Conservation (phyloP, 139 green algal genomes). For the Tetradesmus lagerheimii region DNA sequence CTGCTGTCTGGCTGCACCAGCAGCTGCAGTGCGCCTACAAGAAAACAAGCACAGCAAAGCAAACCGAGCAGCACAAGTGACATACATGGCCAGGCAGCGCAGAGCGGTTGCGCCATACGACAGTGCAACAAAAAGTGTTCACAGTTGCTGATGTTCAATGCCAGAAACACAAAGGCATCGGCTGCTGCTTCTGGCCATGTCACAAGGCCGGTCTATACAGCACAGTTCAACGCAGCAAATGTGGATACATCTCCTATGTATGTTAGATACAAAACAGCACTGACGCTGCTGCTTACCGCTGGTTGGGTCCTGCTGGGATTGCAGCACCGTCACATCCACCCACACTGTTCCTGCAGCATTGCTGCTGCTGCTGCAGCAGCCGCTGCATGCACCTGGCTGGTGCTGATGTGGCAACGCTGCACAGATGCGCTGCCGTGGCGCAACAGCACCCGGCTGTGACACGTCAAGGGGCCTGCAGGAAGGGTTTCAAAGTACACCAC, state of each 20-base stretch:
- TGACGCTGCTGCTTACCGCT: neutral
- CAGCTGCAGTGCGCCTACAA: neutral
- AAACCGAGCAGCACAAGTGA: too few species aligned
- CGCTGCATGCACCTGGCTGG: neutral
- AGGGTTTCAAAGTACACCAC: too few species aligned
- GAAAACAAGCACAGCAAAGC: neutral
- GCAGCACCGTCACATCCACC: slow-evolving; percentile 17
- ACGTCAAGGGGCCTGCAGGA: slow-evolving; percentile 2
- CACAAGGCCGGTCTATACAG: too few species aligned
- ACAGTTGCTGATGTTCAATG: too few species aligned
- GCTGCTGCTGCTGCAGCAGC: slow-evolving; percentile 19
- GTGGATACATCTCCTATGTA: too few species aligned
- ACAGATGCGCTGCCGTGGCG: neutral
- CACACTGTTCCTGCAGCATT: neutral
- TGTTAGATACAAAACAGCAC: too few species aligned
- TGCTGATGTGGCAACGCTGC: neutral
- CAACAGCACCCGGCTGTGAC: neutral
- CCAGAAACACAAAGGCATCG: too few species aligned
- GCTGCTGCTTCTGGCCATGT: too few species aligned
- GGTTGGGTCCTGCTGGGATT: neutral
- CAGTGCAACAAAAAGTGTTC: too few species aligned
- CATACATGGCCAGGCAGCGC: too few species aligned
- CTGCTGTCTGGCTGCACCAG: neutral
- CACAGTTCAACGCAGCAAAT: too few species aligned
- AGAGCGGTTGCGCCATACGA: too few species aligned